Conservation (phyloP, 1,284 basidiomycete species). For the Cystobasidium pallidum region DNA sequence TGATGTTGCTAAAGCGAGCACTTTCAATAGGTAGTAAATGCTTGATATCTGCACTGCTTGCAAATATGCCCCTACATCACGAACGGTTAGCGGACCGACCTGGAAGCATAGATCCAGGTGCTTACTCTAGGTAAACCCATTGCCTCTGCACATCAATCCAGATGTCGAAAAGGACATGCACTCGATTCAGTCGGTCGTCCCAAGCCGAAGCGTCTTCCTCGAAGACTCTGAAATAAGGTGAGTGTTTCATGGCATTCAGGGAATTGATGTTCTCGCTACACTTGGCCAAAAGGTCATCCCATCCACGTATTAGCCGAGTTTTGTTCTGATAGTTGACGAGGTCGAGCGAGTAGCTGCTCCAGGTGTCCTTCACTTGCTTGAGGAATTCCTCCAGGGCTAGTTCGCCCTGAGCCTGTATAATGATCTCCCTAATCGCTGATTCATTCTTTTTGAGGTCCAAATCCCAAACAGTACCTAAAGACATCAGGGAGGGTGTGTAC, state of each 20-base stretch:
- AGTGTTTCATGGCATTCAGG: conserved; percentile 92
- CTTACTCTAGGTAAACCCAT: conserved; percentile 92
- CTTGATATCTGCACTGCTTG: conserved; percentile 97
- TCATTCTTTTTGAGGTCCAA: conserved; percentile 95
- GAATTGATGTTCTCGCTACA: conserved; percentile 96
- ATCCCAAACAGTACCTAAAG: conserved; percentile 95
- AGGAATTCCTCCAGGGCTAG: conserved; percentile 60
- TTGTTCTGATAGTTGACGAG: conserved; percentile 99
- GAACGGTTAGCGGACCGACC: no score
- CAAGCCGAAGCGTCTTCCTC: conserved; percentile 59
- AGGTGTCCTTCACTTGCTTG: conserved; percentile 85
- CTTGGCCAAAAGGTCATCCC: conserved; percentile 97
- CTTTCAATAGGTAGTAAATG: conserved; percentile 97
- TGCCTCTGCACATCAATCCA: conserved; percentile 99
- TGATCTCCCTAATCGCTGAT: conserved; percentile 84
- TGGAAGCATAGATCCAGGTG: not conserved
- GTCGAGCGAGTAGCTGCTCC: conserved; percentile 94
- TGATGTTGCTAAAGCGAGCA: conserved; percentile 97
- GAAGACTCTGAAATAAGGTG: conserved; percentile 86
- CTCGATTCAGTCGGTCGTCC: conserved; percentile 77
- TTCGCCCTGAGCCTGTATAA: conserved; percentile 97
- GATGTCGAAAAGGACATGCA: conserved; percentile 95
- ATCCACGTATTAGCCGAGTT: conserved; percentile 91
- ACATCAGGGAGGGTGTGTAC: conserved; percentile 69
- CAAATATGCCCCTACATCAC: conserved; percentile 82